phyloP scores from a whole-genome alignment of 2,329 filamentous ascomycete genomes.

The Colletotrichum cereale region DNA sequence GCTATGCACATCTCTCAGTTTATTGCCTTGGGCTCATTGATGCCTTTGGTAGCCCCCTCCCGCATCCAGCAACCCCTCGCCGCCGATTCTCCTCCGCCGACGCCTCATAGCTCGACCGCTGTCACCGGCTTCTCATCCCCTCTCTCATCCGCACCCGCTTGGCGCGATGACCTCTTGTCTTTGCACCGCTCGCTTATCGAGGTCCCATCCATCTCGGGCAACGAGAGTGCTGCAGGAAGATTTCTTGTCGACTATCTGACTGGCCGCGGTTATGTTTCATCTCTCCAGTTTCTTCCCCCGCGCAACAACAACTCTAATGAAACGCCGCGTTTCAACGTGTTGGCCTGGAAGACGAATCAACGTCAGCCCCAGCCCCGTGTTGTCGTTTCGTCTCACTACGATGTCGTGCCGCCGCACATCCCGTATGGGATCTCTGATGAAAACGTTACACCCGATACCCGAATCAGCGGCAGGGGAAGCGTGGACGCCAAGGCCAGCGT shows the following conservation, averaged over 20 bases:
- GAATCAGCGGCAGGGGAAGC: slow-evolving; percentile 79
- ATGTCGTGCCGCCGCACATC: slow-evolving; percentile 80
- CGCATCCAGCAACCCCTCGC: slow-evolving; percentile 35
- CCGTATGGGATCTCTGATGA: slow-evolving; percentile 72
- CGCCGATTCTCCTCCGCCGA: slow-evolving; percentile 16
- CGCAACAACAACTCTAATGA: slow-evolving; percentile 45
- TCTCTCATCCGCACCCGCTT: slow-evolving; percentile 46
- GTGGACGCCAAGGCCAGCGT: slow-evolving; percentile 80
- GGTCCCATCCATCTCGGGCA: slow-evolving; percentile 77
- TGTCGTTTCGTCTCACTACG: slow-evolving; percentile 85
- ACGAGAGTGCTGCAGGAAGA: slow-evolving; percentile 76
- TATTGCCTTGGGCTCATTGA: slow-evolving; percentile 20
- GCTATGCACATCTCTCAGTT: slow-evolving; percentile 27
- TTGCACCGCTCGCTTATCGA: slow-evolving; percentile 83
- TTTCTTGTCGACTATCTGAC: slow-evolving; percentile 78
- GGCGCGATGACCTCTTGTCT: slow-evolving; percentile 69
- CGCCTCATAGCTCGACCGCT: slow-evolving; percentile 9
- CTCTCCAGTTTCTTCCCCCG: slow-evolving; percentile 57
- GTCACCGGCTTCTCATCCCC: neutral
- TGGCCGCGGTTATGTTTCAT: slow-evolving; percentile 56
- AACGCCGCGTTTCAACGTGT: slow-evolving; percentile 76
- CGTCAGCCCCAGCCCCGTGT: slow-evolving; percentile 66
- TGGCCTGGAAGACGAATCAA: slow-evolving; percentile 71
- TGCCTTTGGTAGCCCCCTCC: slow-evolving; percentile 29
- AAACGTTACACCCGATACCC: slow-evolving; percentile 56